A percentile compares a stretch with the other conserved stretches of the same genome.
Conservation (phyloP, 1,284 basidiomycete genomes). For the Ustilago crameri region DNA sequence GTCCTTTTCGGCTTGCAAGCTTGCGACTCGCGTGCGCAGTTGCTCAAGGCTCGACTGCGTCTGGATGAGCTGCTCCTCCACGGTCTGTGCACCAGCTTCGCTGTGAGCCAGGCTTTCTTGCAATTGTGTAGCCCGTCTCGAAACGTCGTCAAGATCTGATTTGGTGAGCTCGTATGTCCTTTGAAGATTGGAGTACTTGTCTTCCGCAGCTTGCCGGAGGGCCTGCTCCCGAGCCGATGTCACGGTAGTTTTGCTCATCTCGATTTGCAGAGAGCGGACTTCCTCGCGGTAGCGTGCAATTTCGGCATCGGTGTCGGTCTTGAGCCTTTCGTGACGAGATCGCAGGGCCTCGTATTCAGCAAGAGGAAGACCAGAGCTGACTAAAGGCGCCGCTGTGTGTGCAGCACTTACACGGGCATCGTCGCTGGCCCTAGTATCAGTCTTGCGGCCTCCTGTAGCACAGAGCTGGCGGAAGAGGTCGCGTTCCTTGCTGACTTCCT, state of each 20-base stretch:
- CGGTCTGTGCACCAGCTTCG: conserved; percentile 69
- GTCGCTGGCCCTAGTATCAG: conserved; percentile 16
- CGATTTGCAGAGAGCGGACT: conserved; percentile 75
- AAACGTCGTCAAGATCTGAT: conserved; percentile 65
- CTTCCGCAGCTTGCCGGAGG: conserved; percentile 56
- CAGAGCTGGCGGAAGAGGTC: conserved; percentile 86
- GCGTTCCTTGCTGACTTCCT: conserved; percentile 84
- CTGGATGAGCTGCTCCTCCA: conserved; percentile 74
- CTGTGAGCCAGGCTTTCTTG: conserved; percentile 67
- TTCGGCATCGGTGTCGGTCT: conserved; percentile 80
- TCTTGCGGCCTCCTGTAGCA: conserved; percentile 49
- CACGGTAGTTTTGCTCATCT: conserved; percentile 71
- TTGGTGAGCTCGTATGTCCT: conserved; percentile 64
- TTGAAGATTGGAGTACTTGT: conserved; percentile 69
- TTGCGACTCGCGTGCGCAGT: conserved; percentile 80
- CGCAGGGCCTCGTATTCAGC: conserved; percentile 49
- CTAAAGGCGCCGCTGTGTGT: neutral
- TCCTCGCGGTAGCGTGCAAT: conserved; percentile 79
- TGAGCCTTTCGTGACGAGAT: conserved; percentile 75
- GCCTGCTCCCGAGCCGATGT: conserved; percentile 59
- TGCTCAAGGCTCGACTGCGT: conserved; percentile 46
- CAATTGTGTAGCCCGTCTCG: conserved; percentile 67
- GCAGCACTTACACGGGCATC: conserved; percentile 3
- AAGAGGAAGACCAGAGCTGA: conserved; percentile 17
- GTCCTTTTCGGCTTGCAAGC: conserved; percentile 87